Evolutionary conservation across 1,284 basidiomycete species (phyloP).

Genomic region (Baeospora myosura): DNA sequence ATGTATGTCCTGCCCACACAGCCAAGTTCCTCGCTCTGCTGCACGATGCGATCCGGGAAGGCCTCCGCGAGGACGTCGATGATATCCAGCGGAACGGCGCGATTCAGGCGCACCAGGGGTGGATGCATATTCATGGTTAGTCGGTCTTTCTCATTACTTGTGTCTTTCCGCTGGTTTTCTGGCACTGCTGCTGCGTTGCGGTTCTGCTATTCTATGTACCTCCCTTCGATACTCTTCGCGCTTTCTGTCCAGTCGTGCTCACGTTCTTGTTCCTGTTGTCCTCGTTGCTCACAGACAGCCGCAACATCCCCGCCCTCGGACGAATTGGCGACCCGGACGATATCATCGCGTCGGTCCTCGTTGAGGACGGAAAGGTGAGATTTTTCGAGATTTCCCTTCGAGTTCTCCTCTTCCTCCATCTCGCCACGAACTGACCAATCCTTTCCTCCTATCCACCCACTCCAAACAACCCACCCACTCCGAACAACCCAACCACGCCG

Average conservation of each 20-base stretch:
- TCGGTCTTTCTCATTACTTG: too few species aligned
- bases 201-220: too few species aligned
- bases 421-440: neutral
- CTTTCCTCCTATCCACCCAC: neutral
- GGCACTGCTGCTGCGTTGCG: too few species aligned
- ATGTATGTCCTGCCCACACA: constrained; percentile 18
- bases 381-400: constrained; percentile 1
- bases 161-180: too few species aligned
- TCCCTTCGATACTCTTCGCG: neutral
- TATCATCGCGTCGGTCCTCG: constrained; percentile 67
- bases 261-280: constrained; percentile 2
- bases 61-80: constrained; percentile 50
- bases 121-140: constrained; percentile 80
- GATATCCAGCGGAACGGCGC: constrained; percentile 61
- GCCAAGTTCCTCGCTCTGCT: constrained; percentile 52
- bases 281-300: constrained; percentile 39
- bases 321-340: constrained; percentile 75
- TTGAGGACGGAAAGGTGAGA: constrained; percentile 61
- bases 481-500: too few species aligned
- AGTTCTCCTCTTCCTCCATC: constrained; percentile 2
- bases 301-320: constrained; percentile 64
- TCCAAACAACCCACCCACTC: too few species aligned
- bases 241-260: neutral
- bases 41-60: constrained; percentile 49
- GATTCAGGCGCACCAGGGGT: constrained; percentile 57